Evolutionary conservation across 805 yeast genomes (phyloP).

Genomic region (Sungouiella thailandica): DNA sequence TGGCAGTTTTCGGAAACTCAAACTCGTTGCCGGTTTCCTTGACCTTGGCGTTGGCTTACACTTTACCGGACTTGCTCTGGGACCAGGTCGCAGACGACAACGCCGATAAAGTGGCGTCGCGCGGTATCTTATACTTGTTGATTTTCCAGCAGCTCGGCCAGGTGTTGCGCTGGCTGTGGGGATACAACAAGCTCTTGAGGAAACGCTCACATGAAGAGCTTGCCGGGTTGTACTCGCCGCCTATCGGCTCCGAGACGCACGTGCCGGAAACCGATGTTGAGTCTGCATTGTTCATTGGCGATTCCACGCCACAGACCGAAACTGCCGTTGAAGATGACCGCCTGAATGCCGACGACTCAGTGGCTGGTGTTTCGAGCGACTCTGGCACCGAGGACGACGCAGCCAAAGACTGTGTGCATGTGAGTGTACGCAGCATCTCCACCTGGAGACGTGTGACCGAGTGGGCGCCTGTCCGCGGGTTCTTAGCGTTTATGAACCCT

Average conservation of each 20-base stretch:
- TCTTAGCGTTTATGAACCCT: constrained; percentile 63
- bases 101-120: constrained; percentile 66
- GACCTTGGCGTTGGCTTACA: constrained; percentile 71
- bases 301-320: too few species aligned
- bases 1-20: constrained; percentile 95
- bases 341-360: too few species aligned
- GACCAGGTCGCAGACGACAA: constrained; percentile 63
- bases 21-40: constrained; percentile 92
- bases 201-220: constrained; percentile 41
- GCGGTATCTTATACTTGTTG: constrained; percentile 70
- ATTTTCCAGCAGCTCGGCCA: constrained; percentile 83
- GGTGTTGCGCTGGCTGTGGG: constrained; percentile 84
- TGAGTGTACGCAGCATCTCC: neutral
- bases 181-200: constrained; percentile 64
- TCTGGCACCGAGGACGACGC: too few species aligned
- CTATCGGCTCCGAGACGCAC: too few species aligned
- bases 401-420: neutral
- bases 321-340: too few species aligned
- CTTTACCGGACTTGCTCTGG: constrained; percentile 74
- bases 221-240: too few species aligned
- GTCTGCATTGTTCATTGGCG: too few species aligned
- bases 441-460: too few species aligned
- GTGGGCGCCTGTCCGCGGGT: constrained; percentile 13
- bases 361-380: too few species aligned
- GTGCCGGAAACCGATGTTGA: too few species aligned